Conservation (phyloP, 495 filamentous ascomycete species). For the Aspergillus ostianus region DNA sequence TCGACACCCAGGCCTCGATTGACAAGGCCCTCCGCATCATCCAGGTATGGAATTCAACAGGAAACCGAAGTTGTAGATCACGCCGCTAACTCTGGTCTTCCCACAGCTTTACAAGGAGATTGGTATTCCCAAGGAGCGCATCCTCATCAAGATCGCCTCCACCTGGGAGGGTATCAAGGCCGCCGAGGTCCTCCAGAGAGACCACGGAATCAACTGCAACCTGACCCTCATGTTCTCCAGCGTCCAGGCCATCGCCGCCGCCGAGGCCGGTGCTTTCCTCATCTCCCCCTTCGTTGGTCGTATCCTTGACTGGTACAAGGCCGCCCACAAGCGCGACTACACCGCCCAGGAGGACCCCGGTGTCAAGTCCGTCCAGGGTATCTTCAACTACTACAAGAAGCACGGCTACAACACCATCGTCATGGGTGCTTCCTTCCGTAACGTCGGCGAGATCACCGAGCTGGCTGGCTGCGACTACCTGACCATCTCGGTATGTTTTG, state of each 20-base stretch:
- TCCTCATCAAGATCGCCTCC: constrained; percentile 63
- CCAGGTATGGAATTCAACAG: constrained; percentile 56
- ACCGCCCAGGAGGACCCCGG: constrained; percentile 86
- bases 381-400: constrained; percentile 99
- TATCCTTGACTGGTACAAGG: constrained; percentile 99
- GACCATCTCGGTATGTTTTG: constrained; percentile 79
- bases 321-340: constrained; percentile 90
- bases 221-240: constrained; percentile 98
- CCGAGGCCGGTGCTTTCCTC: constrained; percentile 95
- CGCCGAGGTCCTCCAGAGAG: constrained; percentile 85
- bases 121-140: constrained; percentile 88
- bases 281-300: constrained; percentile 99
- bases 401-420: constrained; percentile 97
- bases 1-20: constrained; percentile 88
- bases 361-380: constrained; percentile 89
- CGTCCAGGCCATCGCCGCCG: constrained; percentile 91
- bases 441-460: constrained; percentile 93
- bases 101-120: constrained; percentile 83
- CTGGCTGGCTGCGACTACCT: constrained; percentile 98
- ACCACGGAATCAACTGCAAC: constrained; percentile 97
- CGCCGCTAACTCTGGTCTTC: constrained; percentile 14
- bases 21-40: constrained; percentile 98
- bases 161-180: constrained; percentile 96
- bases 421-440: constrained; percentile 99
- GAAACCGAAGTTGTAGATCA: not conserved